Conservation (phyloP, 2,329 filamentous ascomycete genomes). For the Colletotrichum neosansevieriae region DNA sequence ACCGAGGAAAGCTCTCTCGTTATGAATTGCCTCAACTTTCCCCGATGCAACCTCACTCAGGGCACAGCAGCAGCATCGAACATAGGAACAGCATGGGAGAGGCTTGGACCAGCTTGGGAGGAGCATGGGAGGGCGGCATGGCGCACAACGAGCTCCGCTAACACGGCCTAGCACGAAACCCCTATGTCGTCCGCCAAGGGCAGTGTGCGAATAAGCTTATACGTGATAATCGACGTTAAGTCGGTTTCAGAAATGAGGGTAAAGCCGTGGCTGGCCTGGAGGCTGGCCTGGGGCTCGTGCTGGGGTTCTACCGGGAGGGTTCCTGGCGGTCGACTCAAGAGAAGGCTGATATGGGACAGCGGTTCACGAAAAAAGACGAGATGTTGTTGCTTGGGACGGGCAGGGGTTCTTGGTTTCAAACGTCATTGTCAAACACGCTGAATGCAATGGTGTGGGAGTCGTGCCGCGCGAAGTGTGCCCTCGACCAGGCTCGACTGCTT, state of each 20-base stretch:
- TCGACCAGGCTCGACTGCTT: constrained; percentile 19
- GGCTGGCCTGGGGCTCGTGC: constrained; percentile 20
- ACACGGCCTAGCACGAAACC: constrained; percentile 30
- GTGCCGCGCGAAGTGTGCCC: constrained; percentile 35
- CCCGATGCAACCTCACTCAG: constrained; percentile 22
- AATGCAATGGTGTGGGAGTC: constrained; percentile 39
- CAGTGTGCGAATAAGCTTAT: constrained; percentile 38
- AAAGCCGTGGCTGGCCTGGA: constrained; percentile 20
- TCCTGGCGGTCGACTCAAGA: constrained; percentile 24
- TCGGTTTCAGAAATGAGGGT: constrained; percentile 39
- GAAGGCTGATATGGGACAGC: constrained; percentile 29
- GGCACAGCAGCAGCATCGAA: constrained; percentile 31
- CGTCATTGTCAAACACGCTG: constrained; percentile 40
- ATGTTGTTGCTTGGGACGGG: constrained; percentile 30
- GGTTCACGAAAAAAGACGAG: constrained; percentile 32
- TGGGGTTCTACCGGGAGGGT: constrained; percentile 3
- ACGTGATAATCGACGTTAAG: constrained; percentile 36
- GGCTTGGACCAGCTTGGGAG: neutral
- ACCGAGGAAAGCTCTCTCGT: constrained; percentile 30
- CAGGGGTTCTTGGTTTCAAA: constrained; percentile 39
- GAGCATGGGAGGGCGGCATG: constrained; percentile 20
- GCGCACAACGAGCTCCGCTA: constrained; percentile 7
- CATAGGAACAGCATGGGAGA: constrained; percentile 14
- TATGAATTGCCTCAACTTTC: constrained; percentile 34
- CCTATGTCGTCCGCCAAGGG: constrained; percentile 31